Evolutionary conservation across 2,329 filamentous ascomycete genomes (phyloP).

Genomic region (Colletotrichum chrysophilum): DNA sequence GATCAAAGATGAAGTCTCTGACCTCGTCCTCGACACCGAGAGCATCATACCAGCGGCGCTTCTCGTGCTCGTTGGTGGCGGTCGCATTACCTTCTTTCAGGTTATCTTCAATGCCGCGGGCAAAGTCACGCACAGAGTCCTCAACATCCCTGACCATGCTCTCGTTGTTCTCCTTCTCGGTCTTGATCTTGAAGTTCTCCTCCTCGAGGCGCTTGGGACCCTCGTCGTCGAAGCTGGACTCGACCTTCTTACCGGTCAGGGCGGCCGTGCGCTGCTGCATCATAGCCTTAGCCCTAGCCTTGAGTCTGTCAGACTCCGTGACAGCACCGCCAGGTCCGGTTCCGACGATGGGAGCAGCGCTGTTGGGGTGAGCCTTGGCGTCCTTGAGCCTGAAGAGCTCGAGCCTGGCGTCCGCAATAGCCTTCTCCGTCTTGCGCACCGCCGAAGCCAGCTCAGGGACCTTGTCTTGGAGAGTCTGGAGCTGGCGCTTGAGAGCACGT

Average conservation of each 20-base stretch:
- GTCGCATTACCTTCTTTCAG: slow-evolving; percentile 82
- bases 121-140: slow-evolving; percentile 91
- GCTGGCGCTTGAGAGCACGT: slow-evolving; percentile 83
- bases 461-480: slow-evolving; percentile 87
- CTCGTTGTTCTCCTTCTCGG: slow-evolving; percentile 92
- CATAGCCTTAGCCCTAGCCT: slow-evolving; percentile 94
- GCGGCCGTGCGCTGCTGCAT: slow-evolving; percentile 98
- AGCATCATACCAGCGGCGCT: slow-evolving; percentile 92
- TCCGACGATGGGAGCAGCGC: slow-evolving; percentile 81
- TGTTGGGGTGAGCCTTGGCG: slow-evolving; percentile 87
- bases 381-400: slow-evolving; percentile 94
- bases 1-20: slow-evolving; percentile 96
- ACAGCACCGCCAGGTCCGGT: slow-evolving; percentile 90
- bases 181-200: slow-evolving; percentile 80
- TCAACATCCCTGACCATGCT: slow-evolving; percentile 97
- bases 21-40: slow-evolving; percentile 96
- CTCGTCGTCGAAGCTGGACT: slow-evolving; percentile 73
- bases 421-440: slow-evolving; percentile 87
- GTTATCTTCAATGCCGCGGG: slow-evolving; percentile 81
- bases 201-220: slow-evolving; percentile 87
- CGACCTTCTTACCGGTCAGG: slow-evolving; percentile 82
- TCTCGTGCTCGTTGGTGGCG: slow-evolving; percentile 85
- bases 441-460: slow-evolving; percentile 92
- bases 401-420: slow-evolving; percentile 88
- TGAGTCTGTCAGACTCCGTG: slow-evolving; percentile 92